Percentiles rank a stretch among this genome's conserved stretches.
These are phyloP conservation scores for Starmerella etchellsii DNA, from an alignment of 805 yeast species.

Conservation along the genomic window DNA sequence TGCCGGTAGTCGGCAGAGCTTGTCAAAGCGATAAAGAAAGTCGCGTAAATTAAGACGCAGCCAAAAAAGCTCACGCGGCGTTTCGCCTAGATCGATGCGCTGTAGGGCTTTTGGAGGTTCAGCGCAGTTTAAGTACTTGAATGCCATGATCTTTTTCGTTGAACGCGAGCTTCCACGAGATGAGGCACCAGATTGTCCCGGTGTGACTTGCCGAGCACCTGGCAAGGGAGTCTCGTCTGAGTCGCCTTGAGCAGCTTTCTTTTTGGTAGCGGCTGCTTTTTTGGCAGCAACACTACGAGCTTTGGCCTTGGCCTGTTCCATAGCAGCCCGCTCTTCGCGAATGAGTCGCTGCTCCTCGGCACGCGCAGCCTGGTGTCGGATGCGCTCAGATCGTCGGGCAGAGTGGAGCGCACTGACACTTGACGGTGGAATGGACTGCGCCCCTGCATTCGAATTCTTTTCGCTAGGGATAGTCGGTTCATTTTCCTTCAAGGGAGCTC, in stretches of 20 bases:
- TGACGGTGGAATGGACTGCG: no score
- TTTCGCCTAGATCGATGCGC: conserved; percentile 17
- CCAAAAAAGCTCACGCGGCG: conserved; percentile 25
- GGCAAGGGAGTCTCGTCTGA: not conserved
- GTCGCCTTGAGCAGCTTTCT: conserved; percentile 4
- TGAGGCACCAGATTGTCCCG: not conserved
- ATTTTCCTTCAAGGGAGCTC: no score
- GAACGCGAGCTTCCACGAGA: not conserved
- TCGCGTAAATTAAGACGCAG: conserved; percentile 27
- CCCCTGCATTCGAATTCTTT: no score
- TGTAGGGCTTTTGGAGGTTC: conserved; percentile 22
- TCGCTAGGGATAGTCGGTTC: no score
- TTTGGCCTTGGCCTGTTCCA: conserved; percentile 5
- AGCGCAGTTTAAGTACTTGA: conserved; percentile 11
- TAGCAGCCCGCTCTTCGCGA: conserved; percentile 5
- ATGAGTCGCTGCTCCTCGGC: conserved; percentile 14
- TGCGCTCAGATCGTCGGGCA: conserved; percentile 12
- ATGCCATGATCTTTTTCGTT: conserved; percentile 11
- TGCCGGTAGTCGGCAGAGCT: conserved; percentile 27
- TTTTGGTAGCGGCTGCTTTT: conserved; percentile 10
- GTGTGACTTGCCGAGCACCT: not conserved
- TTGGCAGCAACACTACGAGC: conserved; percentile 13
- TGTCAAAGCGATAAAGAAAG: conserved; percentile 29
- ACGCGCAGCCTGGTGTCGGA: conserved; percentile 11
- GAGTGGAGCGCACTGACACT: not conserved